Evolutionary conservation across 148 eudicot species (phyloP), one percentile per base, ranked within the genome.

Genomic region (Rhododendron simsii): DNA sequence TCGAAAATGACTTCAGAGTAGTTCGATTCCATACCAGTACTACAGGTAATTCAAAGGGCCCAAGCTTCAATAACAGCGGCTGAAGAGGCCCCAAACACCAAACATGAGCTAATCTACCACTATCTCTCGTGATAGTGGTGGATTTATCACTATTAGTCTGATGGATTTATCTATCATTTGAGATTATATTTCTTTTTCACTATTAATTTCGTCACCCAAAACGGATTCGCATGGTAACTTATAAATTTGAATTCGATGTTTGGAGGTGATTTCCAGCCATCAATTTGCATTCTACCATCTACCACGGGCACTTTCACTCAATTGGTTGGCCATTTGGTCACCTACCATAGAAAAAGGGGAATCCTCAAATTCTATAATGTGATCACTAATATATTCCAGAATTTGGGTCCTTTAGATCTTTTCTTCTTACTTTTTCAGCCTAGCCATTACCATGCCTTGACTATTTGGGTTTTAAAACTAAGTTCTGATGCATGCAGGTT

Each of bases 241-340:
- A 69, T 28, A 69, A 69, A 4, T 14, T 55, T 2, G 44, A 26
- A 48, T 48, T 8, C 13, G 15, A 3, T 30, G 16, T 15, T 23
- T 3, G 37, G n/a, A 30, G 16, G 71, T 57, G 6, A 81, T 20
- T 33, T 81, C 69, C 67, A 81, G 71, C 44, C 83, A 50, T 81
- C 83, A 81, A 53, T 18, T 81, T 53, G 26, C 23, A 81, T 53
- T 15, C n/a, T 33, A 5, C 41, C 16, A 39, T 47, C 16, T 78
- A 78, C n/a, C 81, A 45, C 21, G 21, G 63, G n/a, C 55, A 51
- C 57, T 80, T 79, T 80, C n/a, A 26, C 75, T 69, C 44, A 48
- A 37, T 69, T 69, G 82, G 82, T 80, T 50, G 37, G 82, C 23
- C 65, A 51, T 80, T 80, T 51, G 82, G 63, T 80, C 65, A 80